Percentiles rank a stretch among this genome's conserved stretches.
These are phyloP conservation scores for Colletotrichum chrysophilum DNA, from an alignment of 2,329 filamentous ascomycete species.

Conservation along the genomic window DNA sequence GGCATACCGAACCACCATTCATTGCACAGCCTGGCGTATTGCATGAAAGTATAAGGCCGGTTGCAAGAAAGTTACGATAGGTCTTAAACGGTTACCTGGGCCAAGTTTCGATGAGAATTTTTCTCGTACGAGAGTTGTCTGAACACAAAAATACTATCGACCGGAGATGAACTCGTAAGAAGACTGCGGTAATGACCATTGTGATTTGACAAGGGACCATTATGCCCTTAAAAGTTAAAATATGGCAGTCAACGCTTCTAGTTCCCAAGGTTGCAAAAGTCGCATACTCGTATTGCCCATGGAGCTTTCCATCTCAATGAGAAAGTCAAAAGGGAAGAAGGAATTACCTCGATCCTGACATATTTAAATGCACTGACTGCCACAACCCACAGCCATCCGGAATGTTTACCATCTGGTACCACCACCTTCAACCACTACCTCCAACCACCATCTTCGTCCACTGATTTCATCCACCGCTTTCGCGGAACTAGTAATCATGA, in stretches of 20 bases:
- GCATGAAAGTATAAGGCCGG: background rate
- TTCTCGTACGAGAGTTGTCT: background rate
- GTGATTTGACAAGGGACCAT: background rate
- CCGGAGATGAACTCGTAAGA: background rate
- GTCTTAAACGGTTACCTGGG: background rate
- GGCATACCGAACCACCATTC: background rate
- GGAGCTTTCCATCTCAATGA: background rate
- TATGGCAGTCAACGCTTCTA: background rate
- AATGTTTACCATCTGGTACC: background rate
- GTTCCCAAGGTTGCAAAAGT: background rate
- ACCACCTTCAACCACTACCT: background rate
- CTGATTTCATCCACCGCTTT: background rate
- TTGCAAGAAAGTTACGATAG: background rate
- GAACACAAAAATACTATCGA: background rate
- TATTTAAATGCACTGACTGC: background rate
- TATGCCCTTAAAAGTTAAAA: background rate
- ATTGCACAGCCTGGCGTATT: background rate
- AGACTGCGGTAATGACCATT: background rate
- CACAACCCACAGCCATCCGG: background rate
- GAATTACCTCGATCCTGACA: background rate
- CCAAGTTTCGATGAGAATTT: background rate
- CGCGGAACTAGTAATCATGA: background rate
- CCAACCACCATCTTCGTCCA: background rate
- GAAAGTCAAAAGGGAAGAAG: background rate
- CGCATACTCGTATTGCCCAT: background rate